Evolutionary conservation across 768 basidiomycete genomes (phyloP).

Genomic region (Thelephora ganbajun): DNA sequence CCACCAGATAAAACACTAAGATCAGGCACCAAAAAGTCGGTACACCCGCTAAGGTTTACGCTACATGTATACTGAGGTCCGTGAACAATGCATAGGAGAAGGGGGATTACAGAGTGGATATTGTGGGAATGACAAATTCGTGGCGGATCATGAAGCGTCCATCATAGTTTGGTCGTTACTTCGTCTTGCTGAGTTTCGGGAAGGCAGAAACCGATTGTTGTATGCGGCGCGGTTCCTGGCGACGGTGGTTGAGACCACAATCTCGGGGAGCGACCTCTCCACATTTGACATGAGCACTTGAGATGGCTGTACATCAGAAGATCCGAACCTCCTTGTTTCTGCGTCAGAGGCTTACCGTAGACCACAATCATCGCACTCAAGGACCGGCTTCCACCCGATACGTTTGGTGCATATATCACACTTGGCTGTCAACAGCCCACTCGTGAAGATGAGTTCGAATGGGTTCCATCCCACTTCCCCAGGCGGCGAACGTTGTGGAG

Average conservation of each 20-base stretch:
- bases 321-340: not conserved
- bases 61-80: no score
- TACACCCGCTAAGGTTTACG: no score
- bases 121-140: no score
- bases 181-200: slow-evolving; percentile 1
- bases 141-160: no score
- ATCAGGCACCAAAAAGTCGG: no score
- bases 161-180: no score
- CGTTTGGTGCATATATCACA: slow-evolving; percentile 77
- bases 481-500: slow-evolving; percentile 11
- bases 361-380: slow-evolving; percentile 86
- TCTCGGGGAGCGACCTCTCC: slow-evolving; percentile 72
- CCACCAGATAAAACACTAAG: no score
- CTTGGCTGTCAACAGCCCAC: slow-evolving; percentile 55
- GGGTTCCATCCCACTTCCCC: slow-evolving; percentile 51
- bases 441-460: slow-evolving; percentile 65
- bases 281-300: slow-evolving; percentile 75
- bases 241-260: slow-evolving; percentile 45
- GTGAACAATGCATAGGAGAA: no score
- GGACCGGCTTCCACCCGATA: slow-evolving; percentile 73
- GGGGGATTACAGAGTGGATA: no score
- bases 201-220: not conserved
- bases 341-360: slow-evolving; percentile 31
- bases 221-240: slow-evolving; percentile 14
- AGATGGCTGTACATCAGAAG: slow-evolving; percentile 1